These are phyloP conservation scores for Circinella umbellata DNA, from an alignment of 371 early-diverging fungal species.

Conservation along the genomic window DNA sequence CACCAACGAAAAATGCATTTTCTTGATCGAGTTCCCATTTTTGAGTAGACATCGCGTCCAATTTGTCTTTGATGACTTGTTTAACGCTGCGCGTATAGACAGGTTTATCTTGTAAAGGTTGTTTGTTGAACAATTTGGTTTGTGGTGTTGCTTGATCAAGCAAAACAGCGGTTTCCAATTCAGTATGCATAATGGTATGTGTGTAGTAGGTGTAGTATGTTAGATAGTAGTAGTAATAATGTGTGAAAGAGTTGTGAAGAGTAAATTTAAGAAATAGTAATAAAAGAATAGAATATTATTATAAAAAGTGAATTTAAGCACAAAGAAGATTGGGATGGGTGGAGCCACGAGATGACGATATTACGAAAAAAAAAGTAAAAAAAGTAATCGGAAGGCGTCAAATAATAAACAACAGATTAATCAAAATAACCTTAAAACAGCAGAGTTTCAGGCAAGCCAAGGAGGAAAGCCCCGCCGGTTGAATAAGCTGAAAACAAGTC, in stretches of 20 bases:
- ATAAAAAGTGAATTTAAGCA: neutral
- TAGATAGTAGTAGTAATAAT: slow-evolving; percentile 20
- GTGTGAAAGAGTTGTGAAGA: neutral
- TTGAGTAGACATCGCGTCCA: slow-evolving; percentile 44
- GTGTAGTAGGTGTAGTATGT: slow-evolving; percentile 28
- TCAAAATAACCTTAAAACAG: neutral
- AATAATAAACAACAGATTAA: neutral
- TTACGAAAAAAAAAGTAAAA: neutral
- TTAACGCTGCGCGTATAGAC: slow-evolving; percentile 38
- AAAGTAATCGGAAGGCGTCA: neutral
- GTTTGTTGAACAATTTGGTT: slow-evolving; percentile 2
- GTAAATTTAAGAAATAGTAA: slow-evolving; percentile 9
- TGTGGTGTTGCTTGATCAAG: slow-evolving; percentile 18
- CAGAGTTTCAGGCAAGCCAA: slow-evolving; percentile 58
- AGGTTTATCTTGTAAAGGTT: slow-evolving; percentile 17
- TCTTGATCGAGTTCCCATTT: slow-evolving; percentile 70
- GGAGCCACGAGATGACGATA: too few species aligned
- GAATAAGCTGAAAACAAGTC: slow-evolving; percentile 64
- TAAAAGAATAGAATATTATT: neutral
- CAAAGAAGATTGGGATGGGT: neutral
- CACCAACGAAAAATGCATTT: slow-evolving; percentile 93
- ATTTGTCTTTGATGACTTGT: slow-evolving; percentile 38
- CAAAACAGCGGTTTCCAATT: slow-evolving; percentile 41
- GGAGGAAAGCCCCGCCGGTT: slow-evolving; percentile 71
- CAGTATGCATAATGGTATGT: slow-evolving; percentile 35